These are phyloP conservation scores for Lactifluus pinguis DNA, from an alignment of 768 basidiomycete genomes.

Conservation along the genomic window DNA sequence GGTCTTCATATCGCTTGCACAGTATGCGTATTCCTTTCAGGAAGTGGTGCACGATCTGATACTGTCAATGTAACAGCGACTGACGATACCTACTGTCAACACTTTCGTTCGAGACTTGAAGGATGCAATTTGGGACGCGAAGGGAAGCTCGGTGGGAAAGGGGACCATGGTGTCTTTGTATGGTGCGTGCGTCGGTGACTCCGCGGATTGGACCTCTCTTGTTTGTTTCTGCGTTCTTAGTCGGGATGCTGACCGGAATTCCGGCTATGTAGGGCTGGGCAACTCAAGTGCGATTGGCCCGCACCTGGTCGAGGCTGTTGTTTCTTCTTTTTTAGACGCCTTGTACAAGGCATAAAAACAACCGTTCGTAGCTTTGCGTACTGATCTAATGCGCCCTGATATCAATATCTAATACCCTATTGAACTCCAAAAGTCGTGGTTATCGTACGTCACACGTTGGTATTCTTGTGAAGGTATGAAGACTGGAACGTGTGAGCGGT, in stretches of 20 bases:
- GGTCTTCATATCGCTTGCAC: conserved; percentile 94
- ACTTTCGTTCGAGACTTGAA: conserved; percentile 80
- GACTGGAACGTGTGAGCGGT: neutral
- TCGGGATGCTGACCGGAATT: neutral
- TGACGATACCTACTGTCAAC: conserved; percentile 72
- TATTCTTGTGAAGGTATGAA: neutral
- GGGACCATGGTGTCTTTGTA: conserved; percentile 91
- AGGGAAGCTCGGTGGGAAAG: conserved; percentile 50
- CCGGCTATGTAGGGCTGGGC: conserved; percentile 11
- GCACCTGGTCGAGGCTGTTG: conserved; percentile 13
- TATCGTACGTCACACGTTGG: neutral
- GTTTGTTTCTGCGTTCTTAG: neutral
- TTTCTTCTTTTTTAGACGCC: conserved; percentile 16
- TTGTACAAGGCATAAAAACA: conserved; percentile 17
- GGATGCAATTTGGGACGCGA: conserved; percentile 65
- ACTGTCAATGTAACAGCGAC: conserved; percentile 36
- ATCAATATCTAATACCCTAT: too few relatives aligned
- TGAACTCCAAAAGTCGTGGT: neutral
- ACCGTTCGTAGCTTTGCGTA: neutral
- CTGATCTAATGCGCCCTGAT: neutral
- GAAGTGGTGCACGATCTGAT: neutral
- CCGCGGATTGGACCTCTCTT: neutral
- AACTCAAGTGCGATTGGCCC: conserved; percentile 20
- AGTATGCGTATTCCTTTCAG: conserved; percentile 35
- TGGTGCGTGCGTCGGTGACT: conserved; percentile 40